These are phyloP conservation scores for Knoxia roxburghii DNA, from an alignment of 257 asterid genomes.

Conservation along the genomic window DNA sequence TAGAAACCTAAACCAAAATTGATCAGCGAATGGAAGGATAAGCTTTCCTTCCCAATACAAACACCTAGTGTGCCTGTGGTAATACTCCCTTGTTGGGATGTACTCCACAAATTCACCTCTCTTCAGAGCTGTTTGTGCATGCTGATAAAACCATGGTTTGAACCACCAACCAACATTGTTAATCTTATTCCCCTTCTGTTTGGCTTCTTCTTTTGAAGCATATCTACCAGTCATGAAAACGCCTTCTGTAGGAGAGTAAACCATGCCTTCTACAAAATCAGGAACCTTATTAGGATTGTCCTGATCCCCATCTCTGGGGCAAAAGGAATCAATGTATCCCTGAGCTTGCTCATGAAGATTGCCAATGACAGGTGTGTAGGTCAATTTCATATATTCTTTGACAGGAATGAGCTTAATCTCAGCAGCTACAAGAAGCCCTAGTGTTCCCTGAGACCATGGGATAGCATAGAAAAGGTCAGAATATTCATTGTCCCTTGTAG, in stretches of 20 bases:
- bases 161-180: conserved; percentile 93
- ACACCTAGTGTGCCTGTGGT: conserved; percentile 94
- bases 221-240: conserved; percentile 81
- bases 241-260: conserved; percentile 64
- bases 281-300: conserved; percentile 84
- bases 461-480: conserved; percentile 84
- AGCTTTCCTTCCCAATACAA: conserved; percentile 98
- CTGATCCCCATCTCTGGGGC: conserved; percentile 86
- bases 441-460: conserved; percentile 99
- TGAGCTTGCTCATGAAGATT: conserved; percentile 72
- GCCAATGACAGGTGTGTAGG: conserved; percentile 81
- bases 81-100: conserved; percentile 85
- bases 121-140: conserved; percentile 82
- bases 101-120: conserved; percentile 90
- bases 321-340: conserved; percentile 71
- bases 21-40: conserved; percentile 90
- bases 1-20: conserved; percentile 86
- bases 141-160: conserved; percentile 98
- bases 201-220: conserved; percentile 90
- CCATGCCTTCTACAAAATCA: conserved; percentile 83
- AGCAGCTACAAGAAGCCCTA: conserved; percentile 88
- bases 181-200: conserved; percentile 71
- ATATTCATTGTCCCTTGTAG: conserved; percentile 85
- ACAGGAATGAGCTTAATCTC: conserved; percentile 91
- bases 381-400: conserved; percentile 84